Conservation (phyloP, 495 filamentous ascomycete species). For the Aspergillus diversus region DNA sequence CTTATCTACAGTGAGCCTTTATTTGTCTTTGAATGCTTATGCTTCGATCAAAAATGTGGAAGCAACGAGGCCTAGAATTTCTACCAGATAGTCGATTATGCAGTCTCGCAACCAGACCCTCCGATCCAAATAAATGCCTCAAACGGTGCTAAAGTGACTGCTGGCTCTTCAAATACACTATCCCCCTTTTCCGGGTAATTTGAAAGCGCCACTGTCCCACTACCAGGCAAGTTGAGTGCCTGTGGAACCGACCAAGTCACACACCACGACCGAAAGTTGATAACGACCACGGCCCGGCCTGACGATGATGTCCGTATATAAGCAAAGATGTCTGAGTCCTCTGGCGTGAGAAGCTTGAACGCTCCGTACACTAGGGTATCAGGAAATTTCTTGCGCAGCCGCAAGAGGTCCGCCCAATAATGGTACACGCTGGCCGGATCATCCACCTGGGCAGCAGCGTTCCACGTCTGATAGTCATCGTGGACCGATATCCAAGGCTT, state of each 20-base stretch:
- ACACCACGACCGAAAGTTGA: conserved; percentile 10
- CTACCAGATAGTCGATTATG: neutral
- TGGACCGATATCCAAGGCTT: conserved; percentile 58
- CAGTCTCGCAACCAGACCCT: neutral
- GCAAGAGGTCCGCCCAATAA: conserved; percentile 47
- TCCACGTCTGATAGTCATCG: conserved; percentile 45
- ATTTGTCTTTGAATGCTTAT: too few species aligned
- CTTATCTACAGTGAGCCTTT: too few species aligned
- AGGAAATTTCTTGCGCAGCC: conserved; percentile 46
- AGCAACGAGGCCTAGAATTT: neutral
- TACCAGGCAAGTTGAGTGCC: neutral
- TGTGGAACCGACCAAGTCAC: conserved; percentile 8
- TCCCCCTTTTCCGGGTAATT: neutral
- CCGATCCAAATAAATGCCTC: conserved; percentile 5
- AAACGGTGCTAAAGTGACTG: neutral
- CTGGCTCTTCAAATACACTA: neutral
- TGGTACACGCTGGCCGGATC: conserved; percentile 36
- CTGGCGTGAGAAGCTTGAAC: conserved; percentile 8
- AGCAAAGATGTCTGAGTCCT: conserved; percentile 12
- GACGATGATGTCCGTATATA: conserved; percentile 1
- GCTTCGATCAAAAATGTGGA: too few species aligned
- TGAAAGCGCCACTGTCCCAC: neutral
- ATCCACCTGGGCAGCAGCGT: conserved; percentile 42
- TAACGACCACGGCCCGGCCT: conserved; percentile 5
- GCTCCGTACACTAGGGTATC: conserved; percentile 17